Evolutionary conservation across 148 eudicot species (phyloP).

Genomic region (Fagopyrum homotropicum): DNA sequence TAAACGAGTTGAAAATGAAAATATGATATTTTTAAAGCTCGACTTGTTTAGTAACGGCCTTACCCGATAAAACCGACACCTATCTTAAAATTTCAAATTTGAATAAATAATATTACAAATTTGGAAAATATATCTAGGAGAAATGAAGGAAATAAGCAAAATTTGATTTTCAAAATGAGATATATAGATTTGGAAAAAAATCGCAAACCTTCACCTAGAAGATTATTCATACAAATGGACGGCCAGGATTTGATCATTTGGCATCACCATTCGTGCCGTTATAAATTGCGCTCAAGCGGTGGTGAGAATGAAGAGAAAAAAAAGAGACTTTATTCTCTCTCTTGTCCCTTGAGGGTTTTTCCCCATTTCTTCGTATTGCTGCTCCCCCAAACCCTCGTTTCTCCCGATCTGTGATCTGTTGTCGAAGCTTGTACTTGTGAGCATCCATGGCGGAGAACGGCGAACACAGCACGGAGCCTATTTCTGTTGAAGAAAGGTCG

Average conservation of each 20-base stretch:
- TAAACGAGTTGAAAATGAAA: no score
- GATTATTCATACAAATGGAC: conserved; percentile 6
- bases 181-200: not conserved
- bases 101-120: no score
- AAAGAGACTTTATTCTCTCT: not conserved
- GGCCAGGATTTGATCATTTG: not conserved
- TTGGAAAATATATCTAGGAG: not conserved
- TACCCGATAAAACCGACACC: no score
- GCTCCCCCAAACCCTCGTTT: not conserved
- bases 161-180: not conserved
- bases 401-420: not conserved
- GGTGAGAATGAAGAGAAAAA: not conserved
- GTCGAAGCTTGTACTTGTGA: not conserved
- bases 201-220: not conserved
- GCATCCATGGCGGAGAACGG: conserved; percentile 41
- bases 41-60: no score
- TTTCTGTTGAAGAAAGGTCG: conserved; percentile 23
- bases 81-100: not conserved
- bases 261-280: not conserved
- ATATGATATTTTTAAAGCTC: no score
- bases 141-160: not conserved
- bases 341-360: not conserved
- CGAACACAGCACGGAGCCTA: conserved; percentile 21
- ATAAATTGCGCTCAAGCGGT: not conserved
- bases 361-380: conserved; percentile 9